phyloP scores from a whole-genome alignment of 805 yeast species.

The Barnettozyma sp. region DNA sequence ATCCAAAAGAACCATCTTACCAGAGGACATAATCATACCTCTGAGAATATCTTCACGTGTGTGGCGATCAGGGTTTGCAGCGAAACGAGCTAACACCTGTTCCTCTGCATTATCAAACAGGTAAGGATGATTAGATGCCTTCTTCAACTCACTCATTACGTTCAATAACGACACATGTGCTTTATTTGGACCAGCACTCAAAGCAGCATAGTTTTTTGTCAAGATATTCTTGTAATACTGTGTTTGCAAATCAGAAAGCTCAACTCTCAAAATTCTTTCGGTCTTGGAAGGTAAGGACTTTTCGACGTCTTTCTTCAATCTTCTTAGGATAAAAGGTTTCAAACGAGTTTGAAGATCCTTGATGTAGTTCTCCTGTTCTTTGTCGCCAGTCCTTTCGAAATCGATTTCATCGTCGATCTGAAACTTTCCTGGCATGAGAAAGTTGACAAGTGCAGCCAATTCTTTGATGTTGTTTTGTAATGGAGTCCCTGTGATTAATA shows the following conservation, averaged over 20 bases:
- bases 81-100: constrained; percentile 61
- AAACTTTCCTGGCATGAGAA: constrained; percentile 92
- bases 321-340: constrained; percentile 87
- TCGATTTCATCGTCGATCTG: constrained; percentile 91
- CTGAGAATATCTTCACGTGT: constrained; percentile 76
- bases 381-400: constrained; percentile 76
- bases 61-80: constrained; percentile 34
- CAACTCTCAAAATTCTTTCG: constrained; percentile 92
- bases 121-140: constrained; percentile 96
- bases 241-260: constrained; percentile 90
- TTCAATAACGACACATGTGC: constrained; percentile 79
- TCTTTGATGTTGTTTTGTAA: constrained; percentile 93
- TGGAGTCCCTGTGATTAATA: constrained; percentile 96
- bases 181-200: constrained; percentile 62
- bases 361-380: constrained; percentile 80
- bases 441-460: constrained; percentile 89
- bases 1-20: constrained; percentile 95
- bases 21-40: constrained; percentile 95
- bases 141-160: constrained; percentile 91
- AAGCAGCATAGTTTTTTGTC: constrained; percentile 85
- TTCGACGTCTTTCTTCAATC: constrained; percentile 95
- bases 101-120: constrained; percentile 90
- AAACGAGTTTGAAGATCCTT: constrained; percentile 76
- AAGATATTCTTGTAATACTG: constrained; percentile 90
- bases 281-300: constrained; percentile 94